These are phyloP conservation scores for Phialophora chinensis DNA, from an alignment of 2,329 filamentous ascomycete genomes.

Conservation along the genomic window DNA sequence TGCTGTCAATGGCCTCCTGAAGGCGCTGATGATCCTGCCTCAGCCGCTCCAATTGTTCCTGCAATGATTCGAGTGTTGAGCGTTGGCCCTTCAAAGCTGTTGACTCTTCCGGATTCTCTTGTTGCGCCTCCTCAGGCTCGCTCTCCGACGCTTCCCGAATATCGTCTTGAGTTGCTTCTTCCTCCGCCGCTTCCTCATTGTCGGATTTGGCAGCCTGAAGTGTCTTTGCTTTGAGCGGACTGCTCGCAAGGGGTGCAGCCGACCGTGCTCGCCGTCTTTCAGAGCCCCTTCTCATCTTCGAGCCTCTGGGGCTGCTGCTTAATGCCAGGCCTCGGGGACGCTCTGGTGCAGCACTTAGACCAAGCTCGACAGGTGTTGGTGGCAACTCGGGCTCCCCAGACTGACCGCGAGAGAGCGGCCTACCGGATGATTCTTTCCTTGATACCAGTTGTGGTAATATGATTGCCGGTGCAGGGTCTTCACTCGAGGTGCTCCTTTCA, in stretches of 20 bases:
- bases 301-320: constrained; percentile 37
- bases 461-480: constrained; percentile 17
- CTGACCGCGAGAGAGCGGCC: constrained; percentile 1
- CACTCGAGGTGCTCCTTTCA: neutral
- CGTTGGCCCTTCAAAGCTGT: constrained; percentile 19
- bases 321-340: constrained; percentile 37
- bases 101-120: constrained; percentile 23
- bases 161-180: constrained; percentile 10
- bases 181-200: constrained; percentile 2
- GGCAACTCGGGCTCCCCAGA: constrained; percentile 38
- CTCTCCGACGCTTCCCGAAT: constrained; percentile 27
- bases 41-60: constrained; percentile 18
- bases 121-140: constrained; percentile 20
- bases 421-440: constrained; percentile 18
- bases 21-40: constrained; percentile 21
- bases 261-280: constrained; percentile 23
- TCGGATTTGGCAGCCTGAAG: constrained; percentile 6
- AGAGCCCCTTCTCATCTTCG: constrained; percentile 33
- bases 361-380: constrained; percentile 39
- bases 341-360: constrained; percentile 30
- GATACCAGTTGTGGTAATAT: constrained; percentile 34
- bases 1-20: constrained; percentile 21
- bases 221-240: constrained; percentile 38
- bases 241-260: constrained; percentile 32
- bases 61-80: constrained; percentile 19